Evolutionary conservation across 768 basidiomycete genomes (phyloP).

Genomic region (Fomitopsis pulvina): DNA sequence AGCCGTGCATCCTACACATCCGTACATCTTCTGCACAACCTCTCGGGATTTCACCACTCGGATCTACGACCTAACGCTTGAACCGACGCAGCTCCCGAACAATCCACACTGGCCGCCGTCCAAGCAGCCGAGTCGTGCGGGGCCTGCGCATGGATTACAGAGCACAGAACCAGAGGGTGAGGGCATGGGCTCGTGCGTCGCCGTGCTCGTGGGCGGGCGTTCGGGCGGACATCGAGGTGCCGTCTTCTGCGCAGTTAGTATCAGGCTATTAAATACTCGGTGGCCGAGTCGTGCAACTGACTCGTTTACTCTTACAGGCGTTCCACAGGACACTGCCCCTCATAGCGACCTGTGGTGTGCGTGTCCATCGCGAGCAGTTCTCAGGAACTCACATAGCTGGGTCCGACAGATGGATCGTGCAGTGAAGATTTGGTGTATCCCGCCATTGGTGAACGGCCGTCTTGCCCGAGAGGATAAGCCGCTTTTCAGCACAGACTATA

Average conservation of each 20-base stretch:
- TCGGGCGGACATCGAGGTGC: conserved; percentile 71
- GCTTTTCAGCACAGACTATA: conserved; percentile 56
- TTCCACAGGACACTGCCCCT: conserved; percentile 62
- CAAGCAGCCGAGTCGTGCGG: conserved; percentile 44
- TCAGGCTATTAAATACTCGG: background rate
- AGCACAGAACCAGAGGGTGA: conserved; percentile 53
- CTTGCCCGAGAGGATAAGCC: conserved; percentile 68
- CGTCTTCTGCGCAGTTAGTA: conserved; percentile 54
- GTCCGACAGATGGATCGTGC: conserved; percentile 55
- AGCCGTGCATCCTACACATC: conserved; percentile 50
- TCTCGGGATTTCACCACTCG: conserved; percentile 66
- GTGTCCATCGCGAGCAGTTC: conserved; percentile 16
- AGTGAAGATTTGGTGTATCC: conserved; percentile 71
- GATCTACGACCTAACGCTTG: conserved; percentile 54
- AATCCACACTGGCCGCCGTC: conserved; percentile 61
- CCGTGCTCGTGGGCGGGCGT: conserved; percentile 60
- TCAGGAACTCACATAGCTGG: background rate
- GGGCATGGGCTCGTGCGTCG: conserved; percentile 52
- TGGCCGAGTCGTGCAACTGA: background rate
- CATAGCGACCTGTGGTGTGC: conserved; percentile 73
- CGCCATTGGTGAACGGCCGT: conserved; percentile 28
- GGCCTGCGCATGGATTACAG: conserved; percentile 65
- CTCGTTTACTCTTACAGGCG: conserved; percentile 32
- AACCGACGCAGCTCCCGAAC: conserved; percentile 26
- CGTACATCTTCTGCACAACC: conserved; percentile 62